Evolutionary conservation across 371 early-diverging fungal genomes (phyloP).

Genomic region (Coemansia linderi): DNA sequence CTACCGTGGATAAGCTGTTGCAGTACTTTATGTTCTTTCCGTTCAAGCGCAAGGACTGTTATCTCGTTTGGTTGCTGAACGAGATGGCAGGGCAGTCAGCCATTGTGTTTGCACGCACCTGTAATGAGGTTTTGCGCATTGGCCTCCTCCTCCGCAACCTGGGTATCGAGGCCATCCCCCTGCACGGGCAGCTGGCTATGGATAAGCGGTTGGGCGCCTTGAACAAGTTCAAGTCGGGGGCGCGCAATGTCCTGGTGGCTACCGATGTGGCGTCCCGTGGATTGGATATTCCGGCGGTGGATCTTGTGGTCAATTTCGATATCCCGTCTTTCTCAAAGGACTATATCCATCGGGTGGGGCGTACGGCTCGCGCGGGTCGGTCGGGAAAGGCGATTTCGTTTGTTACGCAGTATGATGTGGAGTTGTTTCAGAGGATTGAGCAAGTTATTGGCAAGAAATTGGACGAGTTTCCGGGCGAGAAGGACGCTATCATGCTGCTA

Average conservation of each 20-base stretch:
- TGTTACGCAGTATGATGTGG: conserved; percentile 97
- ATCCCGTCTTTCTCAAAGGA: conserved; percentile 92
- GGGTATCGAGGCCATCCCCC: conserved; percentile 89
- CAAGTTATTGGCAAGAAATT: conserved; percentile 84
- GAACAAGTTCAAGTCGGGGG: conserved; percentile 89
- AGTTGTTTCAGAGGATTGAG: conserved; percentile 91
- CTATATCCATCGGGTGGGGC: conserved; percentile 97
- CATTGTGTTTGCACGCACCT: conserved; percentile 90
- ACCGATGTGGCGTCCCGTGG: conserved; percentile 97
- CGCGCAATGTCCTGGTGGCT: conserved; percentile 86
- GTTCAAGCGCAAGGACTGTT: conserved; percentile 91
- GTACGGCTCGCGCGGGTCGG: conserved; percentile 95
- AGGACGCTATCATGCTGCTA: conserved; percentile 83
- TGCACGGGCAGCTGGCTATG: conserved; percentile 94
- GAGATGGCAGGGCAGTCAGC: conserved; percentile 89
- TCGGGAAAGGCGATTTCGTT: conserved; percentile 93
- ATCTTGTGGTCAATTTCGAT: conserved; percentile 95
- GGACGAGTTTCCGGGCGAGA: conserved; percentile 77
- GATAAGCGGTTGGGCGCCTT: conserved; percentile 87
- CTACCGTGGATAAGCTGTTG: conserved; percentile 85
- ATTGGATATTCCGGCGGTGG: conserved; percentile 96
- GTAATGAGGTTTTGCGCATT: conserved; percentile 81
- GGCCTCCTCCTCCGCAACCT: conserved; percentile 84
- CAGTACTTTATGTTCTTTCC: conserved; percentile 97
- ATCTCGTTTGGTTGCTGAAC: conserved; percentile 88